phyloP scores from a whole-genome alignment of 2,329 filamentous ascomycete genomes.

The Aspergillus arachidicola region DNA sequence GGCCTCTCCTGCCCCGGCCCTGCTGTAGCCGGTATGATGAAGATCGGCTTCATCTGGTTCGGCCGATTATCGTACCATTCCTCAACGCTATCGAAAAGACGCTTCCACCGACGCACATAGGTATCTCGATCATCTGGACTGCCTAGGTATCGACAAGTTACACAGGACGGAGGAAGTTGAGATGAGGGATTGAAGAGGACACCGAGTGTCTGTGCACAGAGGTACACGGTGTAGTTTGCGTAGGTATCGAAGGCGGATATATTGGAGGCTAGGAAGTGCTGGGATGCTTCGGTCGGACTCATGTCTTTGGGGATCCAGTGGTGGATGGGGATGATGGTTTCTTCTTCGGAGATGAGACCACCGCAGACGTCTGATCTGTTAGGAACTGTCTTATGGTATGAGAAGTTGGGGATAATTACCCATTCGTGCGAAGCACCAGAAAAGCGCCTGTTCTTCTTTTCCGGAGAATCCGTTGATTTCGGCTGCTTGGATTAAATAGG shows the following conservation, averaged over 20 bases:
- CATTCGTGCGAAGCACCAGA: slow-evolving; percentile 60
- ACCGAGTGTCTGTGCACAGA: slow-evolving; percentile 50
- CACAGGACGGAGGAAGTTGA: slow-evolving; percentile 15
- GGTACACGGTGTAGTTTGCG: slow-evolving; percentile 55
- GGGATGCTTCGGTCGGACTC: slow-evolving; percentile 25
- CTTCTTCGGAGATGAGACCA: slow-evolving; percentile 55
- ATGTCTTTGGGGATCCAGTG: slow-evolving; percentile 46
- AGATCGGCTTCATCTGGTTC: slow-evolving; percentile 31
- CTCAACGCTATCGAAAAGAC: slow-evolving; percentile 44
- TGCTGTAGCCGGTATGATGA: slow-evolving; percentile 21
- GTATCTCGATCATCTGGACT: slow-evolving; percentile 22
- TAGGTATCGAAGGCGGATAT: slow-evolving; percentile 47
- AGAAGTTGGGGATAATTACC: slow-evolving; percentile 29
- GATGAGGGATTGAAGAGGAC: slow-evolving; percentile 34
- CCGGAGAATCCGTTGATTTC: slow-evolving; percentile 56
- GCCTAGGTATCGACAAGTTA: slow-evolving; percentile 21
- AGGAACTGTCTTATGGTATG: not conserved
- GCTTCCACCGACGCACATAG: slow-evolving; percentile 39
- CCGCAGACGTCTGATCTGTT: slow-evolving; percentile 49
- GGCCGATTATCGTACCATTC: slow-evolving; percentile 44
- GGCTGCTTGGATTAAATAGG: slow-evolving; percentile 53
- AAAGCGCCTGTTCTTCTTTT: slow-evolving; percentile 54
- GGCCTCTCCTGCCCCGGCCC: slow-evolving; percentile 14
- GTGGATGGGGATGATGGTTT: slow-evolving; percentile 52
- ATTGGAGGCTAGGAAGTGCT: slow-evolving; percentile 29